These are phyloP conservation scores for Colletotrichum sojae DNA, from an alignment of 2,329 filamentous ascomycete genomes.

Conservation along the genomic window DNA sequence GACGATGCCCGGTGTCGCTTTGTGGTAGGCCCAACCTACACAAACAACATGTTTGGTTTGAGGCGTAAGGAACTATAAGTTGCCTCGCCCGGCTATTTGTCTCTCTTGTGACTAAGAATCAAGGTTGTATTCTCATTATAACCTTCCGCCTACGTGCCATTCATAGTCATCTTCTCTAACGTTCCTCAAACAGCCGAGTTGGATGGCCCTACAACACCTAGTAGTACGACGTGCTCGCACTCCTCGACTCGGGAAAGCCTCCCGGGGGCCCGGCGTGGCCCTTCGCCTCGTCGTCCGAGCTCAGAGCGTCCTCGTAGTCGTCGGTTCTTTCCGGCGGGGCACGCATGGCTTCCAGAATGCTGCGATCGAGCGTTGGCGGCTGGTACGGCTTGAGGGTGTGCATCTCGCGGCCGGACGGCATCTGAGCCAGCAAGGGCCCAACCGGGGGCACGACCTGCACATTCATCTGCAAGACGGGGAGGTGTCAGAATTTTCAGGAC, in stretches of 20 bases:
- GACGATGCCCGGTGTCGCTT: slow-evolving; percentile 3
- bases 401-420: slow-evolving; percentile 92
- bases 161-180: slow-evolving; percentile 16
- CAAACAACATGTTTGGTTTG: no score
- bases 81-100: not conserved
- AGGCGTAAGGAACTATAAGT: not conserved
- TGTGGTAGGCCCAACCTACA: no score
- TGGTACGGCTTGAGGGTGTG: slow-evolving; percentile 79
- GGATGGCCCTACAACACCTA: slow-evolving; percentile 23
- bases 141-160: slow-evolving; percentile 24
- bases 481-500: not conserved
- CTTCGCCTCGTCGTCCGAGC: slow-evolving; percentile 56
- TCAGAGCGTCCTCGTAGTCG: slow-evolving; percentile 50
- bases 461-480: slow-evolving; percentile 72
- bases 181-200: slow-evolving; percentile 17
- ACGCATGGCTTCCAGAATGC: slow-evolving; percentile 74
- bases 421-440: slow-evolving; percentile 79
- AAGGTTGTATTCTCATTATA: slow-evolving; percentile 29
- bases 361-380: slow-evolving; percentile 74
- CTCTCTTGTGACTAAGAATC: slow-evolving; percentile 12
- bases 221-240: slow-evolving; percentile 57
- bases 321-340: slow-evolving; percentile 63
- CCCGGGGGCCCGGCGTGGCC: slow-evolving; percentile 56
- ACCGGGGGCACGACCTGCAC: slow-evolving; percentile 82
- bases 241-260: slow-evolving; percentile 64